Base-by-base conservation (phyloP, 768 basidiomycete species). In the Suillus subluteus region DNA sequence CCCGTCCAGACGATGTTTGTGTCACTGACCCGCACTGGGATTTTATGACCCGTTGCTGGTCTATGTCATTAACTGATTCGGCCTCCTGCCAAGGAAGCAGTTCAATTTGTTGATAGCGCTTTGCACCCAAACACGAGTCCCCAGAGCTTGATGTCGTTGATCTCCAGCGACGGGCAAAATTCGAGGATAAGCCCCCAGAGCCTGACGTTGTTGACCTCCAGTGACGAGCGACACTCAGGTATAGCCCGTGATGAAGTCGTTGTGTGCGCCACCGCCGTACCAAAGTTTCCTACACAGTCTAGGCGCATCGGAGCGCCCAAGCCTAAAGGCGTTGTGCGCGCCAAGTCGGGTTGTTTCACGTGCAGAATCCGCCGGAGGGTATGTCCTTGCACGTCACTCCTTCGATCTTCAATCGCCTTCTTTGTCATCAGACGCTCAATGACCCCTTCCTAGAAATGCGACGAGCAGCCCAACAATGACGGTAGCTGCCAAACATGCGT, bases 261-360 rank as follows among this genome's bases (percentile, higher is more conserved):
- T 64, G 86, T 90, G 37, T 88, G 92, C 75, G 92, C 92, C 26
- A 26, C 69, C 70, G 77, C 79, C 79, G 75, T 76, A 55, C 78
- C 82, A 7, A 72, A 76, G 3, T 79, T 83, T 40, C 85, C 83
- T 23, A 76, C 76, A 0, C 83, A 62, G 74, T 76, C 41, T 44
- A 79, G 66, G 81, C 79, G 81, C 70, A 68, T 79, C 76, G 86
- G 86, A 72, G 81, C 85, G 75, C 84, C 88, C 68, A 93, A 93
- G 76, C 83, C 87, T 68, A 94, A 93, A 83, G 92, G 90, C 75
- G 89, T 90, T 64, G 86, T 90, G 37, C 89, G 92, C 75, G 92
- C 92, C 64, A 94, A 94, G 85, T 91, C 91, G 62, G 92, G 92
- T 70, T 95, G 93, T 77, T 94, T 92, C 80, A 94, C 92, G 65